phyloP scores from a whole-genome alignment of 2,329 filamentous ascomycete genomes.

The Neofusicoccum umdonicola region DNA sequence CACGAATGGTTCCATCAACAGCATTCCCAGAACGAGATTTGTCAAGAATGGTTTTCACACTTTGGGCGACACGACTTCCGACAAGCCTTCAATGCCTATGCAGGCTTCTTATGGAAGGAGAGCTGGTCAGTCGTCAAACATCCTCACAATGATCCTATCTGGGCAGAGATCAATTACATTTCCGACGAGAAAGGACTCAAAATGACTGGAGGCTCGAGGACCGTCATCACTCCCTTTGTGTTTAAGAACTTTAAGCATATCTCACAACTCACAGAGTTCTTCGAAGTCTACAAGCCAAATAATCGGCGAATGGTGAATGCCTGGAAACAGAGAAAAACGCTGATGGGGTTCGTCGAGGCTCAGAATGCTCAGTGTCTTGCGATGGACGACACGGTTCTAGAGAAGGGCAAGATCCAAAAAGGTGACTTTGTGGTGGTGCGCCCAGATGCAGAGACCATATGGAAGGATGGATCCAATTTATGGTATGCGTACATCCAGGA shows the following conservation, averaged over 20 bases:
- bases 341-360: neutral
- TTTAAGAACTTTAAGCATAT: conserved; percentile 63
- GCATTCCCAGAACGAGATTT: conserved; percentile 45
- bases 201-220: conserved; percentile 35
- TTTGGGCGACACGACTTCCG: conserved; percentile 60
- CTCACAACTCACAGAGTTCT: conserved; percentile 29
- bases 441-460: conserved; percentile 52
- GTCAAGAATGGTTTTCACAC: conserved; percentile 56
- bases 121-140: conserved; percentile 49
- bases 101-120: conserved; percentile 66
- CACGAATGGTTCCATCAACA: conserved; percentile 51
- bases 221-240: conserved; percentile 69
- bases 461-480: conserved; percentile 54
- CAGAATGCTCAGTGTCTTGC: neutral
- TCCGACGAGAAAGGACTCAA: neutral
- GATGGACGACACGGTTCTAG: neutral
- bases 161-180: conserved; percentile 45
- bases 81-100: conserved; percentile 57
- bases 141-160: conserved; percentile 41
- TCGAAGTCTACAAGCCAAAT: neutral
- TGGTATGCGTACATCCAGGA: conserved; percentile 72
- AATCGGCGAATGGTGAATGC: neutral
- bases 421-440: conserved; percentile 52
- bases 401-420: neutral
- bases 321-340: neutral